Base-by-base conservation (phyloP, 1,284 basidiomycete genomes). In the Taiwanofungus camphoratus region DNA sequence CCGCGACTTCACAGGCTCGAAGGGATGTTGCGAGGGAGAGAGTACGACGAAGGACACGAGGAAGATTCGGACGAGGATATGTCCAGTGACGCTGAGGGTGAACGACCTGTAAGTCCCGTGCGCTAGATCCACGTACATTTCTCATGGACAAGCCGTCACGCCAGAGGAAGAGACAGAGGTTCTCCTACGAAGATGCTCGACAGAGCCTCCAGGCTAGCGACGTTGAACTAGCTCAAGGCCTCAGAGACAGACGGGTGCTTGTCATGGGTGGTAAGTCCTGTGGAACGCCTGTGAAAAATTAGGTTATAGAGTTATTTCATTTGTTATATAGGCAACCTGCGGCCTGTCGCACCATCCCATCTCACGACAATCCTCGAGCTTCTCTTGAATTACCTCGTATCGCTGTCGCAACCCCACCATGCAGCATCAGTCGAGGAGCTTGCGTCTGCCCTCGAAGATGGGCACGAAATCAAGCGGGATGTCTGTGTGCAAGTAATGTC, bases 171-270 rank as follows among this genome's bases (percentile, higher is more conserved):
- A 51, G 56, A 46, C 64, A 55, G 57, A 62, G 55, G 60, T 59
- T 76, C 52, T 78, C 74, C 9, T 80, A 83, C 49, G 68, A 76
- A 7, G 77, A 84, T 41, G 77, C 87, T 1, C 69, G 69, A 45
- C 62, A 63, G 7, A 72, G 77, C 36, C 73, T 93, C 8, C 92
- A 93, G 58, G 87, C 90, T 4, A 91, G 87, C 58, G 80, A 90
- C 46, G 62, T 56, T 0, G 88, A 92, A 57, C 62, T 92, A 4
- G 68, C 67, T n/a, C 62, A 51, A n/a, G 85, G 79, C 0, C 60
- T 92, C 32, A 71, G 64, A 44, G 73, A 77, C n/a, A 70, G 71
- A 40, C 81, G 80, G 15, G 77, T 94, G 31, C 76, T 95, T 13
- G 68, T 80, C 43, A 67, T 92, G 1, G 73, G 84, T 44, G 83